Percentiles rank a stretch among this genome's conserved stretches.
Conservation (phyloP, 148 eudicot species). For the Cornus florida region DNA sequence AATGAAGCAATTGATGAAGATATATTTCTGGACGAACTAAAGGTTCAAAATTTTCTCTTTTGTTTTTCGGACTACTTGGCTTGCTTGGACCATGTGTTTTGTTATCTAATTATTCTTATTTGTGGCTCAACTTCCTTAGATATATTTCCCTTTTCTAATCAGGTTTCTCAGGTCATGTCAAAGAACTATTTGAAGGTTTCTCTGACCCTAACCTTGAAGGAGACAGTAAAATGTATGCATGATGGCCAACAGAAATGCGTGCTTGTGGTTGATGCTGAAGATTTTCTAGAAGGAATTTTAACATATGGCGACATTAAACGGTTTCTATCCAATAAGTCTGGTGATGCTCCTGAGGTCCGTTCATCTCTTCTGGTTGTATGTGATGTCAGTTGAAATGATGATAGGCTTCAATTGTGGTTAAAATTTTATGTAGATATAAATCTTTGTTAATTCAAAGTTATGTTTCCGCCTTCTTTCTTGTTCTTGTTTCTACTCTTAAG, state of each 20-base stretch:
- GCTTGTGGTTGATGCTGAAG: constrained; percentile 74
- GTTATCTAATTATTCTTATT: constrained; percentile 5
- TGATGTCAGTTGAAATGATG: constrained; percentile 10
- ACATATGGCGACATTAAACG: constrained; percentile 80
- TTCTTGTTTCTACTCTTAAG: constrained; percentile 5
- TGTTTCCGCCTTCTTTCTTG: neutral
- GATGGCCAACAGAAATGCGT: constrained; percentile 66
- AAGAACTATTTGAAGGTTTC: constrained; percentile 52
- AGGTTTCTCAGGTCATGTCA: constrained; percentile 90
- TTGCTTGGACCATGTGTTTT: neutral
- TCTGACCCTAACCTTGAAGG: constrained; percentile 54
- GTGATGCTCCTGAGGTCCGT: constrained; percentile 41
- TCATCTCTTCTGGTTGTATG: constrained; percentile 62
- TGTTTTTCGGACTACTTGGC: neutral
- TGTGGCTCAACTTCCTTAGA: constrained; percentile 13
- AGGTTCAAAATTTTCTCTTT: constrained; percentile 40
- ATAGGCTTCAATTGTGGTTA: neutral
- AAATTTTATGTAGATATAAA: neutral
- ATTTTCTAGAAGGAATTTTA: constrained; percentile 82
- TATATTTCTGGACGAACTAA: constrained; percentile 57
- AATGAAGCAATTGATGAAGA: constrained; percentile 59
- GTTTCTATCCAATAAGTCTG: constrained; percentile 41
- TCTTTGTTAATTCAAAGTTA: neutral
- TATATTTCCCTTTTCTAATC: constrained; percentile 22
- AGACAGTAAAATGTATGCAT: constrained; percentile 59